Percentiles rank a stretch among this genome's conserved stretches.
phyloP scores from a whole-genome alignment of 441 rosid species.

The Croton setiger region DNA sequence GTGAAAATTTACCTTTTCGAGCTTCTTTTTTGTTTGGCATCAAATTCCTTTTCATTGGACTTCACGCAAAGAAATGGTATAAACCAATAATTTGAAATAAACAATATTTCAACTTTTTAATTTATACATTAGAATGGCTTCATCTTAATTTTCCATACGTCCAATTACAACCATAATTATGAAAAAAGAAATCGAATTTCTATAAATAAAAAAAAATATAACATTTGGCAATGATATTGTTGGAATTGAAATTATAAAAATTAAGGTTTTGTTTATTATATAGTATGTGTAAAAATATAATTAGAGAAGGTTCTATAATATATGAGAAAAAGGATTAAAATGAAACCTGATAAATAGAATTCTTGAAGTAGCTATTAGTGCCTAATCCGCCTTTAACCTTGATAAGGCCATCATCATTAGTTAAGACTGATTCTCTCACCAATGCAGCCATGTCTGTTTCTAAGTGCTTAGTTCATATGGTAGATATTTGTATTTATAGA shows the following conservation, averaged over 20 bases:
- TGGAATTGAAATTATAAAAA: no score
- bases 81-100: background rate
- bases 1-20: background rate
- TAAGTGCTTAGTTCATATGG: background rate
- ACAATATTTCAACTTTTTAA: background rate
- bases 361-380: conserved; percentile 14
- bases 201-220: no score
- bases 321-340: background rate
- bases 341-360: conserved; percentile 12
- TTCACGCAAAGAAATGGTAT: background rate
- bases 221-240: no score
- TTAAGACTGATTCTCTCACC: conserved; percentile 12
- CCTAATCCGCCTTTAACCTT: conserved; percentile 11
- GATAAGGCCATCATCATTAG: background rate
- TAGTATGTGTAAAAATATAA: no score
- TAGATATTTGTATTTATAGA: background rate
- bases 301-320: no score
- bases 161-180: no score
- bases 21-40: background rate
- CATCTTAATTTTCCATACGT: no score
- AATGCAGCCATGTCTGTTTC: conserved; percentile 3
- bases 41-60: background rate
- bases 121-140: no score
- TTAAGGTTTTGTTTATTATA: no score
- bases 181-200: no score